Base-by-base conservation (phyloP, 129 eudicot species). In the Artemisia annua region DNA sequence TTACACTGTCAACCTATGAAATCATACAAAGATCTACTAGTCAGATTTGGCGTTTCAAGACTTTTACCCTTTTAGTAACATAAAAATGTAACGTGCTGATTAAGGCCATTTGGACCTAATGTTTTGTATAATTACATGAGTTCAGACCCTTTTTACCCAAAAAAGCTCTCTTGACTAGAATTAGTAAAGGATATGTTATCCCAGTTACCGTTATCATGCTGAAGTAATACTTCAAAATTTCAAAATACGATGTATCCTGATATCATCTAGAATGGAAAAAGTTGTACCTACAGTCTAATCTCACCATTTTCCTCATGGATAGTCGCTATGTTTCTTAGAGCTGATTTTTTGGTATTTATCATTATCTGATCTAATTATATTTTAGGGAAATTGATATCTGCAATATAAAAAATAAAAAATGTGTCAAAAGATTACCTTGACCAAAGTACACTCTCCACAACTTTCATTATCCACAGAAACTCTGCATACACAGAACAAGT, bases 1-100 rank as follows among this genome's bases (percentile, higher is more conserved):
- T 91, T 76, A 91, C 83, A 85, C 97, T 91, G 82, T 91, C 97
- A 66, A 91, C 96, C 97, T 91, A 76, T 50, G 73, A 70, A 56
- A 67, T 56, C 11, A 0, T 7, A 11, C 12, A 80, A 49, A 55
- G 67, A 32, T 43, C 57, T 2, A 60, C 58, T 39, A 61, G 15
- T 22, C 44, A 39, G 9, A 39, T 74, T 73, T 62, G 14, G 43
- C 52, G 19, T 50, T 53, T 74, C 63, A 44, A 15, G 22, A 20
- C n/a, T 26, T 51, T 22, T 26, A 26, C 60, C 61, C 49, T 68
- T 24, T 50, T 9, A 46, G 48, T 49, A 22, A 50, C 72, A 49
- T 20, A 4, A 67, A 20, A 2, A 46, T 66, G 71, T 46, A 19
- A 15, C 4, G 5, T 0, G 7, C 39, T 32, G 39, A 22, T 48